Evolutionary conservation across 305 asterid genomes (phyloP).

Genomic region (Fraxinus platypoda): DNA sequence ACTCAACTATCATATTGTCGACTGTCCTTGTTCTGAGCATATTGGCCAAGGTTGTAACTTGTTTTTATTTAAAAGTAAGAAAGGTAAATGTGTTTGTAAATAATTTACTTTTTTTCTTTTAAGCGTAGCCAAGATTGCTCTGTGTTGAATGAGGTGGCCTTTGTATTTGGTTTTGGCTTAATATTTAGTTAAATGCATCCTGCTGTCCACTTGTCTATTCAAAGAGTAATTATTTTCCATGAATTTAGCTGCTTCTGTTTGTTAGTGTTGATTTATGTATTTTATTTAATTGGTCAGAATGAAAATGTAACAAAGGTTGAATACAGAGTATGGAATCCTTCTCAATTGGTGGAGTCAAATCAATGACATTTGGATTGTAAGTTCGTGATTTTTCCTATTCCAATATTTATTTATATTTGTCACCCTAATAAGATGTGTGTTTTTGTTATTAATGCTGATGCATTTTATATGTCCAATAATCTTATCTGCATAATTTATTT

Average conservation of each 20-base stretch:
- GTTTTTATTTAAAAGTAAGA: background rate
- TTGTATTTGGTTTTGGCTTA: too few species aligned
- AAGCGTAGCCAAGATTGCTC: background rate
- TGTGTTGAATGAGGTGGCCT: too few species aligned
- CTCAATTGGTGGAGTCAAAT: constrained; percentile 70
- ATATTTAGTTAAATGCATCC: too few species aligned
- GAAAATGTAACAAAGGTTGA: constrained; percentile 76
- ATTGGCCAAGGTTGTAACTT: background rate
- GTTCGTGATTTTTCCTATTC: constrained; percentile 15
- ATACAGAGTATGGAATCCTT: constrained; percentile 85
- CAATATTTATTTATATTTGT: background rate
- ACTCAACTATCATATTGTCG: background rate
- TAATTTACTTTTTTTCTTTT: background rate
- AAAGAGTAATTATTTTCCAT: background rate
- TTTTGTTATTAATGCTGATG: background rate
- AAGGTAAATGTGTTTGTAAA: background rate
- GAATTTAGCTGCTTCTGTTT: background rate
- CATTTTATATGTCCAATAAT: background rate
- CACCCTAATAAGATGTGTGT: background rate
- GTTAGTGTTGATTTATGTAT: background rate
- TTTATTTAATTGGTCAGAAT: constrained; percentile 33
- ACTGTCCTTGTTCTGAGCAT: background rate
- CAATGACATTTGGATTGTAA: constrained; percentile 83
- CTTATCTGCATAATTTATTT: background rate
- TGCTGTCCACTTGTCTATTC: too few species aligned